A percentile compares a stretch with the other conserved stretches of the same genome.
Evolutionary conservation across 2,329 filamentous ascomycete genomes (phyloP).

Genomic region (Clonostachys rosea): DNA sequence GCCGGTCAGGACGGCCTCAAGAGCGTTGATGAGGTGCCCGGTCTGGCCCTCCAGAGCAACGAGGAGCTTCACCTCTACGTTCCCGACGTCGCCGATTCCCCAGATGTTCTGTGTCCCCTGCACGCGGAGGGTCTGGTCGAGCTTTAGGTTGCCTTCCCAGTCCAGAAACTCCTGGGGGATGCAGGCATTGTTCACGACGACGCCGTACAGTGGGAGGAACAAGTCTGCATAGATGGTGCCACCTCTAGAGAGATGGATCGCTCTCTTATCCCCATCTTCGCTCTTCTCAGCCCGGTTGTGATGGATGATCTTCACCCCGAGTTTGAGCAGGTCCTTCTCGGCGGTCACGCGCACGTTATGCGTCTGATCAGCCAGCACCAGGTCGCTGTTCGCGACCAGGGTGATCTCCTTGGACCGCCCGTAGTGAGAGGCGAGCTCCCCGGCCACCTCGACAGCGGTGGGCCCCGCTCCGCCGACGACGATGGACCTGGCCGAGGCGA

Average conservation of each 20-base stretch:
- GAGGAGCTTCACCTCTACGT: constrained; percentile 30
- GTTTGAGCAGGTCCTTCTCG: constrained; percentile 30
- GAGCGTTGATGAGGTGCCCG: constrained; percentile 22
- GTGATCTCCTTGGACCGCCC: constrained; percentile 39
- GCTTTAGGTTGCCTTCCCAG: constrained; percentile 22
- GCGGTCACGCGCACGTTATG: constrained; percentile 31
- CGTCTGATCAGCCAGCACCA: constrained; percentile 28
- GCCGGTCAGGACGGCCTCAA: constrained; percentile 14
- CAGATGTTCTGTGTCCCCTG: constrained; percentile 33
- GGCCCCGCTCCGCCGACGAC: constrained; percentile 46
- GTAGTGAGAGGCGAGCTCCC: constrained; percentile 46
- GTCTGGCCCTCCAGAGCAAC: constrained; percentile 25
- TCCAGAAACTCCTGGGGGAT: constrained; percentile 30
- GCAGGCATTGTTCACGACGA: constrained; percentile 38
- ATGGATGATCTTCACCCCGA: constrained; percentile 34
- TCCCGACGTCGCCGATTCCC: constrained; percentile 37
- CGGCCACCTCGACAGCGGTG: constrained; percentile 45
- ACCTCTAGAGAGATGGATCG: constrained; percentile 22
- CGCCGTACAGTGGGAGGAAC: constrained; percentile 41
- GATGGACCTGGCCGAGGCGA: constrained; percentile 38
- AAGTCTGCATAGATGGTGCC: constrained; percentile 33
- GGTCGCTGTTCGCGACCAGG: constrained; percentile 28
- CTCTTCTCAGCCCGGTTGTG: constrained; percentile 30
- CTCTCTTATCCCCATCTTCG: constrained; percentile 13
- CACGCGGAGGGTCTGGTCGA: constrained; percentile 27